Base-by-base conservation (phyloP, 164 flowering plant genomes). In the Buxus sempervirens region DNA sequence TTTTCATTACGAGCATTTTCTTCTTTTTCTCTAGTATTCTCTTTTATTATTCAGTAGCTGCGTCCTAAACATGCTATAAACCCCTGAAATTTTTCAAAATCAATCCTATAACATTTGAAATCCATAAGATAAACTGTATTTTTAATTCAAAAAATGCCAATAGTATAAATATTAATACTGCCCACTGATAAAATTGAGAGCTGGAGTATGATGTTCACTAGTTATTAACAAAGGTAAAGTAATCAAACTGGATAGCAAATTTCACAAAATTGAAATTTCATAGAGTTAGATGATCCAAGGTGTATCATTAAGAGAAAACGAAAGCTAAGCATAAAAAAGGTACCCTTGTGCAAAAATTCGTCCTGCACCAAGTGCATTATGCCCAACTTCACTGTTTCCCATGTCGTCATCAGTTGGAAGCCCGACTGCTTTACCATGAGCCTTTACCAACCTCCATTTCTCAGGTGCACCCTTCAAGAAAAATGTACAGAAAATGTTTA, bases 341-440 rank as follows among this genome's bases (percentile, higher is more conserved):
- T 64, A 90, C 97, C 97, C 99, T 79, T 95, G 97, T 66, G 97
- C 96, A 77, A 19, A 95, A 38, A 95, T 92, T 55, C 98, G 85
- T 14, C 99, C 98, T 73, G 98, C 97, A 64, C 99, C 98, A 65
- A 95, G 92, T 20, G 99, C 99, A 78, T 95, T 95, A 69, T 95
- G 98, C 38, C 99, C 99, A 53, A 95, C 98, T 81, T 95, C 99
- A 86, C 97, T 95, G 81, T 92, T 95, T 4, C 99, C 99, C 99
- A 95, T 95, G 72, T 95, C 99, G 84, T 92, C 99, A 6, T 95
- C 99, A 9, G 96, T 79, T 14, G 99, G 99, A 68, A 95, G 96
- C 56, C 99, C 99, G 9, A 95, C 97, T 9, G 97, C 94, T 19
- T 58, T 84, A 20, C 99, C 99, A 76, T 95, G 99, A 54, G 99